Conservation (phyloP, 1,284 basidiomycete species). For the Irpex sp. region DNA sequence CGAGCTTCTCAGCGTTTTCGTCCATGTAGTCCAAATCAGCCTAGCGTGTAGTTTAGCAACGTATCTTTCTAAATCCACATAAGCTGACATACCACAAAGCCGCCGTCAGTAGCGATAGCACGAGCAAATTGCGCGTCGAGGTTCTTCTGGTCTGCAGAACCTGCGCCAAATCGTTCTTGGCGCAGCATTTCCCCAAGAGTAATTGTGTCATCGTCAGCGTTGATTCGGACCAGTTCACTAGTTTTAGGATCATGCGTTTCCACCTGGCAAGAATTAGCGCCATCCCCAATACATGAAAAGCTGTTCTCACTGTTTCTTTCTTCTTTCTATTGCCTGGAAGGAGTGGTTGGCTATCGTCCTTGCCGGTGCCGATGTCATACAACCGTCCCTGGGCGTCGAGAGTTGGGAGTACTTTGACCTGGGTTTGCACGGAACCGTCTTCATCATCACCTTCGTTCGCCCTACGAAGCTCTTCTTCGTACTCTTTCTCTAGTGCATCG, state of each 20-base stretch:
- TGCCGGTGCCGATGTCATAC: slow-evolving; percentile 86
- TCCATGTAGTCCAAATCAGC: slow-evolving; percentile 93
- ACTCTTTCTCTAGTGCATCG: slow-evolving; percentile 75
- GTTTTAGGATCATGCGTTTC: slow-evolving; percentile 89
- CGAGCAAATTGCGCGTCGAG: slow-evolving; percentile 87
- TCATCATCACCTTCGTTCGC: slow-evolving; percentile 44
- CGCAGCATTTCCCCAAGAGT: slow-evolving; percentile 91
- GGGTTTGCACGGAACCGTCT: slow-evolving; percentile 33
- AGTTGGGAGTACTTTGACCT: slow-evolving; percentile 85
- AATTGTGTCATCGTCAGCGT: slow-evolving; percentile 85
- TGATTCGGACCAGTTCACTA: slow-evolving; percentile 81
- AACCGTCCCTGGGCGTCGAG: slow-evolving; percentile 83
- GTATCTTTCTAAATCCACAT: not conserved
- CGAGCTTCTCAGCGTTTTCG: slow-evolving; percentile 91
- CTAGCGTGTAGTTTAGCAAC: slow-evolving; percentile 30
- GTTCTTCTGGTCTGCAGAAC: slow-evolving; percentile 87
- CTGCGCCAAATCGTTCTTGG: slow-evolving; percentile 88
- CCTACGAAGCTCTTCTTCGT: slow-evolving; percentile 62
- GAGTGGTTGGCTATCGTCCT: slow-evolving; percentile 38
- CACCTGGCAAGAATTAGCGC: slow-evolving; percentile 44
- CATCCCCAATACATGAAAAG: slow-evolving; percentile 3
- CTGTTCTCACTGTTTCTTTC: slow-evolving; percentile 63
- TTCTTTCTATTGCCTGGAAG: slow-evolving; percentile 72
- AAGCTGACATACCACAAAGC: slow-evolving; percentile 64
- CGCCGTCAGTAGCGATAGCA: slow-evolving; percentile 84